Base-by-base conservation (phyloP, 192 early-diverging fungal species). In the Linnemannia exigua region DNA sequence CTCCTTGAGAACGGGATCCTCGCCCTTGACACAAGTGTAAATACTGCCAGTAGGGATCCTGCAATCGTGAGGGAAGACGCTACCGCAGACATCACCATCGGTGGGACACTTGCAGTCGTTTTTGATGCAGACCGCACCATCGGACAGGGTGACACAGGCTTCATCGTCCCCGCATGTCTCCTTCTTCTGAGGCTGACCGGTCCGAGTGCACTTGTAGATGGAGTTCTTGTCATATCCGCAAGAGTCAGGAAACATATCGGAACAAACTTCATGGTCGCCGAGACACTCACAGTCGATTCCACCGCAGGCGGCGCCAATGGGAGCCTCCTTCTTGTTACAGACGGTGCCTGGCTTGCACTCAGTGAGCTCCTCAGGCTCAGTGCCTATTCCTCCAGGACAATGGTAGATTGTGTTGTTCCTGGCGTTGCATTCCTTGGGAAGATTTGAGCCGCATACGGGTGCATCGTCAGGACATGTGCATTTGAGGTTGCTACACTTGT, bases 301-400 rank as follows among this genome's bases (percentile, higher is more conserved):
- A 22, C 76, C 67, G 20, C 76, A 77, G 33, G 20, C 28, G 31
- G 75, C 66, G 36, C 46, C 75, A 36, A 69, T n/a, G 15, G 75
- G 66, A 36, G 47, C 19, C 1, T 35, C 31, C 22, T 51, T 48
- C 28, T 47, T 15, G 33, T 31, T 25, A 31, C 66, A 77, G 25
- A 37, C 20, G 3, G 75, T 77, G 16, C 75, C 75, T 37, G 75
- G 75, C 31, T 69, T 69, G 67, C 75, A 77, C 19, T 33, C 22
- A 47, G 46, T 28, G 1, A 68, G 63, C 4, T 35, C 67, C 46
- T 50, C 67, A 17, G 75, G 75, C 28, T 68, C 44, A 48, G 75
- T 67, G 14, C 48, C 75, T 7, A 19, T 50, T 17, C 75, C 75
- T 0, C 25, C 15, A 16, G 38, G 75, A 28, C 75, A 77, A 51